Conservation (phyloP, 495 filamentous ascomycete species). For the Penicillium psychrofluorescens region DNA sequence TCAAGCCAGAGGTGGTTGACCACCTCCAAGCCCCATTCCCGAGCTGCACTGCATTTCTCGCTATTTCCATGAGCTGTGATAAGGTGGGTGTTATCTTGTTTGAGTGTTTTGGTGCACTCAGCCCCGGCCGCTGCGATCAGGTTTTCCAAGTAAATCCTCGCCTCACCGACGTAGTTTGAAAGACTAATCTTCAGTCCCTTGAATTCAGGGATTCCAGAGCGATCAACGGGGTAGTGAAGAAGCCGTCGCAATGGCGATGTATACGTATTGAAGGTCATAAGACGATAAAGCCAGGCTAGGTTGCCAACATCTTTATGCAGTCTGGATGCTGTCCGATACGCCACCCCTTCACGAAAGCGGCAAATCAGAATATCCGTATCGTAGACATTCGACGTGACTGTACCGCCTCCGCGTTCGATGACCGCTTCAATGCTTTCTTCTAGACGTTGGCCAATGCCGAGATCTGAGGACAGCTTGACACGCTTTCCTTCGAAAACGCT, state of each 20-base stretch:
- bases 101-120: constrained; percentile 86
- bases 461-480: constrained; percentile 57
- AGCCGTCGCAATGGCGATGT: constrained; percentile 72
- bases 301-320: constrained; percentile 79
- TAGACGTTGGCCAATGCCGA: constrained; percentile 59
- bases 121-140: constrained; percentile 76
- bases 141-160: constrained; percentile 87
- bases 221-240: constrained; percentile 82
- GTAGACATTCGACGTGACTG: constrained; percentile 57
- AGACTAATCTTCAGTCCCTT: constrained; percentile 69
- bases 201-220: constrained; percentile 71
- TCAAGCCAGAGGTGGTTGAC: constrained; percentile 97
- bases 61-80: constrained; percentile 81
- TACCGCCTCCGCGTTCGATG: constrained; percentile 60
- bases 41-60: constrained; percentile 86
- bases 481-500: constrained; percentile 50
- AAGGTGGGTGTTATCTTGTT: constrained; percentile 87
- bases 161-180: constrained; percentile 94
- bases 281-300: constrained; percentile 84
- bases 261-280: constrained; percentile 84
- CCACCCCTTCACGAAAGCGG: constrained; percentile 71
- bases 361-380: constrained; percentile 78
- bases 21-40: constrained; percentile 84
- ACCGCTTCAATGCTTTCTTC: constrained; percentile 60
- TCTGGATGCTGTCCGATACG: constrained; percentile 71